Evolutionary conservation across 257 asterid genomes (phyloP).

Genomic region (Solanum gracilifrons): DNA sequence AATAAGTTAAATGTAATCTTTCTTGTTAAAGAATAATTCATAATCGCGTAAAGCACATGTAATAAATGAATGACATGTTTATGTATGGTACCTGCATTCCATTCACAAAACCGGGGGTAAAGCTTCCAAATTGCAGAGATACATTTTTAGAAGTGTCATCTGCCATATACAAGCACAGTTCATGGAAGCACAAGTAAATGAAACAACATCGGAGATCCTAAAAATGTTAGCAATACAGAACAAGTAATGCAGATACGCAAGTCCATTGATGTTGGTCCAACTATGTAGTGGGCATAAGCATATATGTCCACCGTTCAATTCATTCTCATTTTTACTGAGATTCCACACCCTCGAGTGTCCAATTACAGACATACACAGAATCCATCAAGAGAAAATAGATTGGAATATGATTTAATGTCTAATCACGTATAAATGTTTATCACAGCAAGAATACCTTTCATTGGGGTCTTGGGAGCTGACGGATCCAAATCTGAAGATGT

Average conservation of each 20-base stretch:
- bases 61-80: neutral
- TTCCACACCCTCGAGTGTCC: neutral
- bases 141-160: slow-evolving; percentile 3
- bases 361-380: neutral
- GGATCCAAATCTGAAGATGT: neutral
- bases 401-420: neutral
- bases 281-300: neutral
- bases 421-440: neutral
- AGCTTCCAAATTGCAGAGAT: slow-evolving; percentile 15
- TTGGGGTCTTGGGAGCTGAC: slow-evolving; percentile 1
- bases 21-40: neutral
- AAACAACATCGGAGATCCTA: neutral
- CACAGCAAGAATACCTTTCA: slow-evolving; percentile 7
- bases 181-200: neutral
- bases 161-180: neutral
- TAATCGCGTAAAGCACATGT: neutral
- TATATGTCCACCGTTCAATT: neutral
- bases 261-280: neutral
- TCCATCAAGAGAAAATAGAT: neutral
- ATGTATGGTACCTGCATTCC: slow-evolving; percentile 11
- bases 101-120: slow-evolving; percentile 4
- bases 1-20: neutral
- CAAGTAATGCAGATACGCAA: neutral
- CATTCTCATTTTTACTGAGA: neutral
- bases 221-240: neutral